phyloP scores from a whole-genome alignment of 1,139 yeast species.

The Nadsonia starkeyi-henricii region DNA sequence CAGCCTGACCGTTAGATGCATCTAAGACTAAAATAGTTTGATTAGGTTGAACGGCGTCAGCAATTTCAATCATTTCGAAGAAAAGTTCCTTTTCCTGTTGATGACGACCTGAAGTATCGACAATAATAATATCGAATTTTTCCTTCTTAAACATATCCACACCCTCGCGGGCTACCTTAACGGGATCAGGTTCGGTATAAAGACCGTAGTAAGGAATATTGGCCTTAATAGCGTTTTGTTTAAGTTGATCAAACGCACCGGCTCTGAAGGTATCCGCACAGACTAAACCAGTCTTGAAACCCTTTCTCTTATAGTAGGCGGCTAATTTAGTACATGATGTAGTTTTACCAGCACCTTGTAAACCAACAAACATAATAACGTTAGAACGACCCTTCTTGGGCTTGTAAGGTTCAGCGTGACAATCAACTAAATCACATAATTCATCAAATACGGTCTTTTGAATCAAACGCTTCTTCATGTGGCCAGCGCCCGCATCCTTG shows the following conservation, averaged over 20 bases:
- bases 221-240: slow-evolving; percentile 93
- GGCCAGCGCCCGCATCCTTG: slow-evolving; percentile 35
- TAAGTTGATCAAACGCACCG: slow-evolving; percentile 97
- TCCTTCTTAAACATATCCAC: slow-evolving; percentile 84
- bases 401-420: slow-evolving; percentile 46
- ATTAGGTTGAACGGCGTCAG: slow-evolving; percentile 72
- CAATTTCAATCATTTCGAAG: slow-evolving; percentile 88
- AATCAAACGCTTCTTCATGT: slow-evolving; percentile 54
- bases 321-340: slow-evolving; percentile 96
- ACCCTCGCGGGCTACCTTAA: slow-evolving; percentile 81
- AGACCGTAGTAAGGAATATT: slow-evolving; percentile 91
- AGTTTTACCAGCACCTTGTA: slow-evolving; percentile 98
- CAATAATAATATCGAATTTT: slow-evolving; percentile 83
- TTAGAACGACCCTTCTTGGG: slow-evolving; percentile 67
- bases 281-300: slow-evolving; percentile 87
- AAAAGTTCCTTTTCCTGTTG: slow-evolving; percentile 87
- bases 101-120: slow-evolving; percentile 97
- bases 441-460: slow-evolving; percentile 94
- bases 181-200: slow-evolving; percentile 92
- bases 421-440: slow-evolving; percentile 71
- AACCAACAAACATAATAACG: slow-evolving; percentile 93
- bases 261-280: slow-evolving; percentile 99
- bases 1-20: slow-evolving; percentile 97
- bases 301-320: slow-evolving; percentile 84
- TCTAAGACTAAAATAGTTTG: slow-evolving; percentile 97